Evolutionary conservation across 2,329 filamentous ascomycete genomes (phyloP).

Genomic region (Ceratocystis eucalypticola): DNA sequence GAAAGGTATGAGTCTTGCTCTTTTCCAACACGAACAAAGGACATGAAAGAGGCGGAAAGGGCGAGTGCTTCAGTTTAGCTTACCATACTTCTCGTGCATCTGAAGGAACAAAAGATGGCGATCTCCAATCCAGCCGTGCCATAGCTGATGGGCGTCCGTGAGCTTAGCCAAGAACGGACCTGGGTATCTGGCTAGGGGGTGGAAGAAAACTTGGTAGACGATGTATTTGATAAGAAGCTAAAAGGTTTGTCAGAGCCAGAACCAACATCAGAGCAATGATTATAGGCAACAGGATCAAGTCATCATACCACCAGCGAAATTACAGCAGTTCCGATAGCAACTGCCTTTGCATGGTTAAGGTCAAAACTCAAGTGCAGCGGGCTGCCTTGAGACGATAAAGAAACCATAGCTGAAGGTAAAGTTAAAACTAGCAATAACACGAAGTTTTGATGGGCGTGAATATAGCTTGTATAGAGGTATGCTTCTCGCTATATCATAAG

Average conservation of each 20-base stretch:
- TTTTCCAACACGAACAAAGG: background rate
- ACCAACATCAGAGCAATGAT: background rate
- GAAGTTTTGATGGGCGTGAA: background rate
- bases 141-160: conserved; percentile 53
- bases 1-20: background rate
- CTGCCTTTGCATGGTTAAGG: background rate
- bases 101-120: conserved; percentile 60
- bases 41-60: conserved; percentile 11
- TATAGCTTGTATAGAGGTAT: background rate
- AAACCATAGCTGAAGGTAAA: background rate
- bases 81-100: conserved; percentile 58
- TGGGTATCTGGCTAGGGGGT: conserved; percentile 51
- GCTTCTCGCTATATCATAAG: background rate
- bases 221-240: conserved; percentile 27
- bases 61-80: conserved; percentile 18
- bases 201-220: conserved; percentile 47
- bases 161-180: conserved; percentile 50
- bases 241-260: background rate
- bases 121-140: conserved; percentile 61
- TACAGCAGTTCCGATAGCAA: background rate
- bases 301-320: background rate
- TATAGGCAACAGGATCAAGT: background rate
- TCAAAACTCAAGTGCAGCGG: background rate
- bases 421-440: background rate
- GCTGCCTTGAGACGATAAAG: background rate